Base-by-base conservation (phyloP, 2,329 filamentous ascomycete genomes). In the Blastomyces gilchristii region DNA sequence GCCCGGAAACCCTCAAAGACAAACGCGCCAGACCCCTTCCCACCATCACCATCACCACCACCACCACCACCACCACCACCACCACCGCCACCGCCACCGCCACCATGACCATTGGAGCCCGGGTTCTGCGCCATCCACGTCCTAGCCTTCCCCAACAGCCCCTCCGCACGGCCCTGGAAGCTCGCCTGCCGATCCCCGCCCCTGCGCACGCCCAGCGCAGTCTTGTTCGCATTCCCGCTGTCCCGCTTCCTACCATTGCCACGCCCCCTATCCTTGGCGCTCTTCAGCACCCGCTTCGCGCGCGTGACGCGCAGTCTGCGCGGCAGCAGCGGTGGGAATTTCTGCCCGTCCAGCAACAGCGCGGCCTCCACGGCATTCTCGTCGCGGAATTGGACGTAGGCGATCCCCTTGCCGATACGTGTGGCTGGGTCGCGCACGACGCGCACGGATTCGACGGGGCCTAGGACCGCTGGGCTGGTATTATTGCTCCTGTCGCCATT, bases 371-470 rank as follows among this genome's bases (percentile, higher is more conserved):
- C 93, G 54, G 87, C 82, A 70, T 95, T 97, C 66, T 82, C 85
- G 70, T 97, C 90, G 80, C 87, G 85, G 77, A 99, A 99, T 73
- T 99, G 94, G 18, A 99, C 93, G 71, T 99, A 99, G 66, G 95
- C 95, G 72, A 99, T 91, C 4, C 94, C 94, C 74, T 99, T 99
- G 71, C 94, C 91, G 39, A 99, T 90, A 59, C 95, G 85, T 8
- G 95, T 99, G 68, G 89, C 88, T 66, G 89, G 82, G 72, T 99
- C 94, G 62, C 94, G 86, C 60, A 97, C 85, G 25, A 99, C 91
- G 43, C 94, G 89, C 45, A 99, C 95, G 71, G 87, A 96, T 77
- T 99, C 93, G 14, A 99, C 89, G 67, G 84, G 89, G 68, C 93
- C 92, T 83, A 87, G 73, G 88, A 1, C n/a, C n/a, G 85, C 65